These are phyloP conservation scores for Kwoniella mangroviensis DNA, from an alignment of 768 basidiomycete genomes.

Conservation along the genomic window DNA sequence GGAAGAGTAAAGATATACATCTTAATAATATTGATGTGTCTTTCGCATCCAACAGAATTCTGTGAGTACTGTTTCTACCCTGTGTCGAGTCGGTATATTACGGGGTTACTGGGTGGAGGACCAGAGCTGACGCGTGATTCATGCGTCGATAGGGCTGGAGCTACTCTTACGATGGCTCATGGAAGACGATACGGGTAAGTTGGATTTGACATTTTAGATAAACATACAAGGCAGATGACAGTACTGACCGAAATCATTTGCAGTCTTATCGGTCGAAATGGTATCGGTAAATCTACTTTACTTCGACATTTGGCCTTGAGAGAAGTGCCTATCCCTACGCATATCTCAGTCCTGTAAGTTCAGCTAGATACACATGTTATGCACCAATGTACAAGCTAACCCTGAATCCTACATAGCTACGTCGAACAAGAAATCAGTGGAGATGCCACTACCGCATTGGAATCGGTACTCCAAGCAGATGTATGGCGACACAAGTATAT, in stretches of 20 bases:
- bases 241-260: no score
- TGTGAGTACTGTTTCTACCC: slow-evolving; percentile 61
- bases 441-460: slow-evolving; percentile 88
- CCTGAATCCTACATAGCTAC: slow-evolving; percentile 60
- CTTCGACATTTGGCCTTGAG: slow-evolving; percentile 92
- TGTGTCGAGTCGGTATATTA: neutral
- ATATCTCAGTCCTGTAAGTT: slow-evolving; percentile 81
- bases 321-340: slow-evolving; percentile 88
- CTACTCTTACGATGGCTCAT: slow-evolving; percentile 54
- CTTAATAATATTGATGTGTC: slow-evolving; percentile 93
- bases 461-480: slow-evolving; percentile 98
- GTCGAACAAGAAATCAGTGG: slow-evolving; percentile 99
- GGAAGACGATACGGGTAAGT: slow-evolving; percentile 55
- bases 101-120: neutral
- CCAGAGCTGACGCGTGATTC: neutral
- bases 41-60: slow-evolving; percentile 91
- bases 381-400: neutral
- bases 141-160: slow-evolving; percentile 42
- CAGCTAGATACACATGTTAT: neutral
- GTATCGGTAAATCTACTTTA: slow-evolving; percentile 96
- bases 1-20: slow-evolving; percentile 97
- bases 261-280: slow-evolving; percentile 58
- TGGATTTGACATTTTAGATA: no score
- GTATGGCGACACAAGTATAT: slow-evolving; percentile 95
- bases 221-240: no score